A percentile compares a stretch with the other conserved stretches of the same genome.
Evolutionary conservation across 306 rosid species (phyloP).

Genomic region (Sicyos edulis): DNA sequence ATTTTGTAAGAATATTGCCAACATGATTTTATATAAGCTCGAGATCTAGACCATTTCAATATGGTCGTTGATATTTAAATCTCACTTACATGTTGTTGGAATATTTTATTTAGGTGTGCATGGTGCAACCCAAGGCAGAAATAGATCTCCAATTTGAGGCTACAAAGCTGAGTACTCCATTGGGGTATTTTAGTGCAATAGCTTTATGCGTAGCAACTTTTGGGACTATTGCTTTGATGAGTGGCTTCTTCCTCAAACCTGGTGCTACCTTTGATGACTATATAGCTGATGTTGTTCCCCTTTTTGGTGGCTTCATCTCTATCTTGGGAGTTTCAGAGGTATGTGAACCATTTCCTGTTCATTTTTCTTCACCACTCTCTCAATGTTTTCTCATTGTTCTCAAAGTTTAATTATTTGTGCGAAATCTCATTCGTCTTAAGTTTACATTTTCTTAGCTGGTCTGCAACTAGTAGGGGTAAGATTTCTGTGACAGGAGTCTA

Average conservation of each 20-base stretch:
- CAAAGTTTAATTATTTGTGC: background rate
- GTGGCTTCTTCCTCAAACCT: conserved; percentile 91
- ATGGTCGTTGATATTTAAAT: background rate
- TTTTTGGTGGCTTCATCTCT: conserved; percentile 71
- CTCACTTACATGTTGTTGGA: conserved; percentile 2
- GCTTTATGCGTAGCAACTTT: conserved; percentile 65
- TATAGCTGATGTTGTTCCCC: conserved; percentile 69
- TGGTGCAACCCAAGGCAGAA: conserved; percentile 95
- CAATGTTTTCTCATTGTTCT: background rate
- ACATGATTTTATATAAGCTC: background rate
- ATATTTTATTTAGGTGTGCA: conserved; percentile 49
- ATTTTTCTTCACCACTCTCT: background rate
- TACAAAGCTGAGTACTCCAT: conserved; percentile 70
- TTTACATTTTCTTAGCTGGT: background rate
- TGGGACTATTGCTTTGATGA: conserved; percentile 82
- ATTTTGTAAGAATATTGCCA: background rate
- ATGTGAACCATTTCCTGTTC: conserved; percentile 8
- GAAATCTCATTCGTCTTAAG: background rate
- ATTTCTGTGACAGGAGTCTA: background rate
- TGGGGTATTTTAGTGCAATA: conserved; percentile 68
- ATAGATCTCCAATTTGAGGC: conserved; percentile 81
- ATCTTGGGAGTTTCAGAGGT: conserved; percentile 98
- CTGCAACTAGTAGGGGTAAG: background rate
- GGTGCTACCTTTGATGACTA: conserved; percentile 80
- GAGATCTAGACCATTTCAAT: background rate